A percentile compares a stretch with the other conserved stretches of the same genome.
phyloP scores from a whole-genome alignment of 257 asterid genomes.

The Petrea volubilis region DNA sequence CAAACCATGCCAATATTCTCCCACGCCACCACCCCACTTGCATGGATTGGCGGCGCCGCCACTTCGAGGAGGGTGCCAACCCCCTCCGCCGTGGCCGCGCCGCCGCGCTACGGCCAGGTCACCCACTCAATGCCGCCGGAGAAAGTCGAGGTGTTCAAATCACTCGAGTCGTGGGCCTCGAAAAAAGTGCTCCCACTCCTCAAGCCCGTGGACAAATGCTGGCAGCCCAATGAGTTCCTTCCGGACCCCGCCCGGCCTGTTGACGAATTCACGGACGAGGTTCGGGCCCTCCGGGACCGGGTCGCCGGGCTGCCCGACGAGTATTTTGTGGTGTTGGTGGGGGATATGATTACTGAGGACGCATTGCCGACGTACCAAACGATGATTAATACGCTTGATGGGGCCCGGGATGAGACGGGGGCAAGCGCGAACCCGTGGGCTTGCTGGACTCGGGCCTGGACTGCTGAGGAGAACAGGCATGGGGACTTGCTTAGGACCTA shows the following conservation, averaged over 20 bases:
- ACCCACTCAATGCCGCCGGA: constrained; percentile 35
- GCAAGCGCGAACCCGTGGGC: constrained; percentile 46
- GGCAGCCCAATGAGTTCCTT: constrained; percentile 45
- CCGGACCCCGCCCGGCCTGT: constrained; percentile 28
- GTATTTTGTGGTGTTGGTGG: constrained; percentile 39
- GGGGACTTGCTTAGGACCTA: constrained; percentile 39
- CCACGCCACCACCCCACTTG: not conserved
- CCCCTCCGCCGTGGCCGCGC: constrained; percentile 4
- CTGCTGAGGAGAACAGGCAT: constrained; percentile 47
- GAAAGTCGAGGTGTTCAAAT: constrained; percentile 32
- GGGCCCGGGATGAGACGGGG: constrained; percentile 32
- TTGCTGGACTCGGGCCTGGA: constrained; percentile 42
- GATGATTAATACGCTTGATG: constrained; percentile 18
- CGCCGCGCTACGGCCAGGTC: constrained; percentile 3
- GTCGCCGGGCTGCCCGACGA: constrained; percentile 31
- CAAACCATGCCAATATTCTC: not conserved
- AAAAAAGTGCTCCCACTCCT: constrained; percentile 18
- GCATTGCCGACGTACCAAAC: constrained; percentile 45
- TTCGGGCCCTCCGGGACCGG: constrained; percentile 33
- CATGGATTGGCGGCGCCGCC: constrained; percentile 4
- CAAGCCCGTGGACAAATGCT: constrained; percentile 37
- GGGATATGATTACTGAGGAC: constrained; percentile 40
- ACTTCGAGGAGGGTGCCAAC: not conserved
- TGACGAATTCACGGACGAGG: constrained; percentile 17
- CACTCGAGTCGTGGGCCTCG: constrained; percentile 45